Percentiles rank a stretch among this genome's conserved stretches.
Conservation (phyloP, 768 basidiomycete species). For the Crucibulum laeve region DNA sequence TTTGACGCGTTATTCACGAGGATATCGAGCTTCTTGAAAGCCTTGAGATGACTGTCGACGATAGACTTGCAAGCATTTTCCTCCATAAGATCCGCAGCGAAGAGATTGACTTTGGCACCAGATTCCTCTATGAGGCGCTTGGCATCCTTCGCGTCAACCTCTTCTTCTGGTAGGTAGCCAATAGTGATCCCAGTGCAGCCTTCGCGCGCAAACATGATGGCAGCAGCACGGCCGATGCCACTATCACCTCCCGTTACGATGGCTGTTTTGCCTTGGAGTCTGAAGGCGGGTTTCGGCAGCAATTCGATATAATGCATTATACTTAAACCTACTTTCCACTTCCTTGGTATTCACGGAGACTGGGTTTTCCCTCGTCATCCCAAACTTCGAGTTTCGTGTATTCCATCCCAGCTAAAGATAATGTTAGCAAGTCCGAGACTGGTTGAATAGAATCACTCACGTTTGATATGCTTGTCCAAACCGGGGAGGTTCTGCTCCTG, state of each 20-base stretch:
- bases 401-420: conserved; percentile 25
- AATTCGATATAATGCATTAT: neutral
- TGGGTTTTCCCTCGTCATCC: conserved; percentile 49
- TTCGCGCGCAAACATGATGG: conserved; percentile 48
- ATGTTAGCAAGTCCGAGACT: neutral
- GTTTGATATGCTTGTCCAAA: conserved; percentile 43
- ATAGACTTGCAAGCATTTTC: conserved; percentile 36
- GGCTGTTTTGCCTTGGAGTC: conserved; percentile 27
- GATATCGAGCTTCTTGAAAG: conserved; percentile 44
- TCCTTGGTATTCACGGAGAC: conserved; percentile 46
- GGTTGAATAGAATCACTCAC: conserved; percentile 22
- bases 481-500: conserved; percentile 48
- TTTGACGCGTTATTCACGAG: conserved; percentile 60
- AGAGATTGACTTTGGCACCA: conserved; percentile 28
- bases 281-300: too few relatives aligned
- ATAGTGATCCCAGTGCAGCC: conserved; percentile 48
- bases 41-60: conserved; percentile 41
- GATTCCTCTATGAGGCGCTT: conserved; percentile 43
- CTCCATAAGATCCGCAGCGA: conserved; percentile 37
- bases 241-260: conserved; percentile 35
- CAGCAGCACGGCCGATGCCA: conserved; percentile 49
- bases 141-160: conserved; percentile 46
- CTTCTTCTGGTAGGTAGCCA: conserved; percentile 51
- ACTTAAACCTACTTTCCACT: conserved; percentile 31
- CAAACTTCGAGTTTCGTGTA: conserved; percentile 39